Base-by-base conservation (phyloP, 78 protist genomes). In the Dictyostelium intermedium region DNA sequence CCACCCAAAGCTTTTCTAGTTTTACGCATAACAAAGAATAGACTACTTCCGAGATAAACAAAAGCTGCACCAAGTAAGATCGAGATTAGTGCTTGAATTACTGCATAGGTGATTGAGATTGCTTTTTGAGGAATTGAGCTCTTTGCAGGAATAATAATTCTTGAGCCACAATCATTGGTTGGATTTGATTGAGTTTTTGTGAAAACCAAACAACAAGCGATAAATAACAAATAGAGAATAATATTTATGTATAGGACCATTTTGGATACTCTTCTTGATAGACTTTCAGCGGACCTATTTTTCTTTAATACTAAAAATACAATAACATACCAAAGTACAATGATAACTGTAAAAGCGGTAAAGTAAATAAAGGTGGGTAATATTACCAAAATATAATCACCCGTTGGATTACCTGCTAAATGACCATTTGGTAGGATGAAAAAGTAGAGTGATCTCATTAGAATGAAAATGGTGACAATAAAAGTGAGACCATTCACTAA, bases 281-380 rank as follows among this genome's bases (percentile, higher is more conserved):
- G 18, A 16, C 41, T 41, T 23, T 35, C 30, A 2, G 82, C 56
- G 1, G 56, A 20, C 13, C 74, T 66, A 66, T 66, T 66, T 30
- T 27, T 66, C 37, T 34, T 72, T 34, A 30, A 34, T 3, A 34
- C 39, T 13, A 72, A 35, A 35, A 34, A 72, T 34, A 72, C 79
- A 43, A 77, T n/a, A 23, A 77, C 50, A 34, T 50, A 74, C 53
- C 53, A 74, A 9, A 74, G n/a, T 16, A 74, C 83, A 16, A 85
- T n/a, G 41, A 85, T 50, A 41, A 85, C 50, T 2, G 91, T 85
- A n/a, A 85, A 74, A 2, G 81, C 14, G 13, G 91, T 50, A 73
- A 85, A 83, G 43, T 83, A 83, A 41, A 83, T 34, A 41, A 83
- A 83, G 4, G 79, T 66, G 2, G 89, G 89, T 9, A 74, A 41